These are phyloP conservation scores for Silene conica DNA, from an alignment of 148 eudicot genomes.

Conservation along the genomic window DNA sequence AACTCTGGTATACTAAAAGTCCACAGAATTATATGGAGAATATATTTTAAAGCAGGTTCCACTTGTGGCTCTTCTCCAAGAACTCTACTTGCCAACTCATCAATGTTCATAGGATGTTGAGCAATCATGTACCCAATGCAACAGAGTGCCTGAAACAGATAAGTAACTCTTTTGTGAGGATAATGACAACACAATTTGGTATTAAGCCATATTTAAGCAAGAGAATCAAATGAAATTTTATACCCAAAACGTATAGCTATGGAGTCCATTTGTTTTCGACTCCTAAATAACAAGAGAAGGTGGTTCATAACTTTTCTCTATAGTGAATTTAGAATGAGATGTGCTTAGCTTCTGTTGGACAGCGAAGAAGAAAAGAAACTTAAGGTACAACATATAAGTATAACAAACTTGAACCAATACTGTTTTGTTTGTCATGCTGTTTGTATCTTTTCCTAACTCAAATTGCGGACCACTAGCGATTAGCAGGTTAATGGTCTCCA, in stretches of 20 bases:
- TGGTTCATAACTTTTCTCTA: conserved; percentile 75
- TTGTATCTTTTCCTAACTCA: conserved; percentile 60
- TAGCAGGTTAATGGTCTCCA: conserved; percentile 83
- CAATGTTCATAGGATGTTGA: conserved; percentile 65
- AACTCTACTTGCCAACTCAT: conserved; percentile 66
- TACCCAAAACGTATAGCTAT: conserved; percentile 87
- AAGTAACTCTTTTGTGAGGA: conserved; percentile 13
- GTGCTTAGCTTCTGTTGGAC: neutral
- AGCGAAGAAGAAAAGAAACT: conserved; percentile 2
- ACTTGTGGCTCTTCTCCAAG: conserved; percentile 87
- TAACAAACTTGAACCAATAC: conserved; percentile 83
- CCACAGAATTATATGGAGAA: conserved; percentile 74
- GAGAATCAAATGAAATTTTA: conserved; percentile 23
- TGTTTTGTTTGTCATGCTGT: conserved; percentile 73
- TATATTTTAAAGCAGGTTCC: conserved; percentile 79
- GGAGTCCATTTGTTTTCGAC: conserved; percentile 99
- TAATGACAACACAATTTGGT: neutral
- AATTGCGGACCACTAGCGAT: conserved; percentile 50
- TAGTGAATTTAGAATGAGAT: conserved; percentile 20
- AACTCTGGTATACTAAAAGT: conserved; percentile 87
- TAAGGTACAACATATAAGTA: neutral
- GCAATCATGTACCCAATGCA: conserved; percentile 77
- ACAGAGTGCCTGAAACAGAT: conserved; percentile 56
- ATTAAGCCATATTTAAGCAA: neutral
- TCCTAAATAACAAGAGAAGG: conserved; percentile 79